Percentiles rank a stretch among this genome's conserved stretches.
Evolutionary conservation across 495 filamentous ascomycete genomes (phyloP).

Genomic region (Collariella sp.): DNA sequence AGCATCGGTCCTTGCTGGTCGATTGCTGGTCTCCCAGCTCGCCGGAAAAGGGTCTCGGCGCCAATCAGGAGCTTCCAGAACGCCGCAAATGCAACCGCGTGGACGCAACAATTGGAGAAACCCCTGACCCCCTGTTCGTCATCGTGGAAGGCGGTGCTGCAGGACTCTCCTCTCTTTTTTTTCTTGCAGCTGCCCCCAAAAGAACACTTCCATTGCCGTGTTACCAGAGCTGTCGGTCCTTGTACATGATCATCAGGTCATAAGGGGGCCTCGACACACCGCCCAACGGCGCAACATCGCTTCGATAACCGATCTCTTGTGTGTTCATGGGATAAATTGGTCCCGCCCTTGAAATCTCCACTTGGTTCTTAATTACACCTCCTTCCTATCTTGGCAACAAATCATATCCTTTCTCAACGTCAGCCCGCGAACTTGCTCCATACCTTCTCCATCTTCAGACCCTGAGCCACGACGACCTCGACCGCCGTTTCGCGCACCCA

Average conservation of each 20-base stretch:
- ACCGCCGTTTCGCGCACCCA: background rate
- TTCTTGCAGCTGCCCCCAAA: background rate
- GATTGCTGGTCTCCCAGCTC: constrained; percentile 11
- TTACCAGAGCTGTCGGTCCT: background rate
- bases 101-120: constrained; percentile 3
- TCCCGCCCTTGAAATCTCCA: background rate
- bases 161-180: background rate
- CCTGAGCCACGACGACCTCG: background rate
- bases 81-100: constrained; percentile 8
- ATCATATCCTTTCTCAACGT: background rate
- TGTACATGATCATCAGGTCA: background rate
- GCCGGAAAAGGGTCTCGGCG: background rate
- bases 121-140: constrained; percentile 4
- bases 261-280: background rate
- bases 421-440: background rate
- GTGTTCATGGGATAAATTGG: background rate
- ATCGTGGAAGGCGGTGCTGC: constrained; percentile 12
- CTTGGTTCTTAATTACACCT: constrained; percentile 1
- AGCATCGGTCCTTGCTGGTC: background rate
- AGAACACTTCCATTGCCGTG: background rate
- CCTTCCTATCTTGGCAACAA: background rate
- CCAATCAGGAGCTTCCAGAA: constrained; percentile 20
- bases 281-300: background rate
- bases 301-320: background rate
- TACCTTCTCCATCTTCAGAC: background rate